A percentile compares a stretch with the other conserved stretches of the same genome.
Conservation (phyloP, 2,329 filamentous ascomycete species). For the Alternaria viburni region DNA sequence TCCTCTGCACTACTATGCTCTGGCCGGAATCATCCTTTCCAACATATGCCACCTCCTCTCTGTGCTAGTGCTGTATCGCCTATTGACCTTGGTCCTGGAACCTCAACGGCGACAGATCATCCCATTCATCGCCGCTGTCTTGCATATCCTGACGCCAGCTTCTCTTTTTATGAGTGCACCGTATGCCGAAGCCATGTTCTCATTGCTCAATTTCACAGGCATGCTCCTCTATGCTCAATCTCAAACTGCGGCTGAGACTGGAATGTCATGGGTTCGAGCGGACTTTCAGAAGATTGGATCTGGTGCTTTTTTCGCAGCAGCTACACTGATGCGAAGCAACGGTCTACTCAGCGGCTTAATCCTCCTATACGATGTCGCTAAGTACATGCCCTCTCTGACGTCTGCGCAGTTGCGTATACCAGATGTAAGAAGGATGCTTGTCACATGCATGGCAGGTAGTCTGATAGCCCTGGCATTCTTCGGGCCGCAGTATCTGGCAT, state of each 20-base stretch:
- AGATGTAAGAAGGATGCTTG: slow-evolving; percentile 60
- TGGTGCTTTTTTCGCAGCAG: slow-evolving; percentile 72
- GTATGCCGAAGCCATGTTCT: slow-evolving; percentile 81
- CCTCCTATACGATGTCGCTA: slow-evolving; percentile 62
- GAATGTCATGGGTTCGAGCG: slow-evolving; percentile 41
- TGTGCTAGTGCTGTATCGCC: slow-evolving; percentile 71
- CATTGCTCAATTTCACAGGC: slow-evolving; percentile 77
- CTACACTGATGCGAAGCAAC: slow-evolving; percentile 81
- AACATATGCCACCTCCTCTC: slow-evolving; percentile 79
- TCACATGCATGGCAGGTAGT: slow-evolving; percentile 70
- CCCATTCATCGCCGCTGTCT: slow-evolving; percentile 70
- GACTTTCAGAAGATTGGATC: slow-evolving; percentile 63
- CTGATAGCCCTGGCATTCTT: slow-evolving; percentile 71
- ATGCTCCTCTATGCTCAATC: slow-evolving; percentile 70
- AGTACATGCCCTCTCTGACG: slow-evolving; percentile 50
- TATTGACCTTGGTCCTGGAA: slow-evolving; percentile 63
- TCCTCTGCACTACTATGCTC: slow-evolving; percentile 38
- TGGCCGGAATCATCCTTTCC: slow-evolving; percentile 70
- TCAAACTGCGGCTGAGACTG: slow-evolving; percentile 10
- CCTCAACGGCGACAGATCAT: slow-evolving; percentile 49
- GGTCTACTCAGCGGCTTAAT: slow-evolving; percentile 81
- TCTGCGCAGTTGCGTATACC: slow-evolving; percentile 42
- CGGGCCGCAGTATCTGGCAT: slow-evolving; percentile 78
- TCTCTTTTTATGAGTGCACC: slow-evolving; percentile 89
- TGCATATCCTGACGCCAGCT: slow-evolving; percentile 86